Conservation (phyloP, 352 stramenopile species). For the Phytophthora colocasiae region DNA sequence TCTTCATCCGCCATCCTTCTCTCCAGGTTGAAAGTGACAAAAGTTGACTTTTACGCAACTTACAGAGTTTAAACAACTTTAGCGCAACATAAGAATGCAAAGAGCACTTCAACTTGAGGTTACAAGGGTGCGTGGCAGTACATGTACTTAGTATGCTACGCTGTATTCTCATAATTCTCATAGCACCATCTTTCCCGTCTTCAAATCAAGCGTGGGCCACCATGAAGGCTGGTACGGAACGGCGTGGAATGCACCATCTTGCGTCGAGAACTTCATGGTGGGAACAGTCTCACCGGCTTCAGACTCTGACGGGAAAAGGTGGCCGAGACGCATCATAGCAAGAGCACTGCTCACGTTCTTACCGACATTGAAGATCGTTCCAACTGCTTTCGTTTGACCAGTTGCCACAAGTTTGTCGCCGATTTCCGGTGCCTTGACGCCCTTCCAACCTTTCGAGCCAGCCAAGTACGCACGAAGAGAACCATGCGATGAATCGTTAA, state of each 20-base stretch:
- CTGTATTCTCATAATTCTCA: slow-evolving; percentile 47
- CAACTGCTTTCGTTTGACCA: slow-evolving; percentile 66
- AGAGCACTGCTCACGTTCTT: slow-evolving; percentile 61
- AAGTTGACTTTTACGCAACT: neutral
- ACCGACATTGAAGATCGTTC: slow-evolving; percentile 57
- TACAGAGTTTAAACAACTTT: neutral
- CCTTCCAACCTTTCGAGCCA: slow-evolving; percentile 37
- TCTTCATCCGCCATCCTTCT: slow-evolving; percentile 46
- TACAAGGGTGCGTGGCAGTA: too few species aligned
- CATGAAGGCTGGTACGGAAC: slow-evolving; percentile 79
- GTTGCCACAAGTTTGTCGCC: slow-evolving; percentile 62
- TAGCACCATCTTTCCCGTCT: slow-evolving; percentile 80
- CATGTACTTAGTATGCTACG: neutral
- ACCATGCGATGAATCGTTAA: slow-evolving; percentile 48
- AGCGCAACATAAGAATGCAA: too few species aligned
- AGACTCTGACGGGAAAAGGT: slow-evolving; percentile 58
- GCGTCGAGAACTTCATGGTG: slow-evolving; percentile 67
- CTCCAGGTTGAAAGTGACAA: slow-evolving; percentile 2
- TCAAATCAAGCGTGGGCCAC: slow-evolving; percentile 76
- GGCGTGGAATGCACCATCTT: slow-evolving; percentile 70
- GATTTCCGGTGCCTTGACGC: slow-evolving; percentile 29
- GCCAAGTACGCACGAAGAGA: slow-evolving; percentile 58
- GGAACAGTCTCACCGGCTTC: slow-evolving; percentile 39
- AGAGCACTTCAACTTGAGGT: too few species aligned
- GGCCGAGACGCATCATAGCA: slow-evolving; percentile 83